These are phyloP conservation scores for Wallacemonas collosoma DNA, from an alignment of 208 protist genomes.

Conservation along the genomic window DNA sequence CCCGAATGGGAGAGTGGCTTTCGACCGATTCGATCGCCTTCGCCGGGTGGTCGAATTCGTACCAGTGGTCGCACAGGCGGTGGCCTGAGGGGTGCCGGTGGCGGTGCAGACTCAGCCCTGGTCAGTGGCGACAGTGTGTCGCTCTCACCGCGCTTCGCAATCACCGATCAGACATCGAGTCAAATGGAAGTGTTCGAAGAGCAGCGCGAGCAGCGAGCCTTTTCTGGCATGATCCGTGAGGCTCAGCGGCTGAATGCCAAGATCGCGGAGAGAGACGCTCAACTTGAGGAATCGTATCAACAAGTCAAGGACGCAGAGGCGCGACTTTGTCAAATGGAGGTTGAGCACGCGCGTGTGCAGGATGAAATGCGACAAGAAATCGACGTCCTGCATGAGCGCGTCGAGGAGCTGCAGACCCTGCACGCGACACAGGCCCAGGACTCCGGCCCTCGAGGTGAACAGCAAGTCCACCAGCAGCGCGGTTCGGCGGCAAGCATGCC, in stretches of 20 bases:
- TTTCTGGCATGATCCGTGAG: constrained; percentile 9
- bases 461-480: background rate
- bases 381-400: constrained; percentile 13
- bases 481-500: background rate
- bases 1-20: background rate
- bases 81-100: background rate
- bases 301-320: constrained; percentile 11
- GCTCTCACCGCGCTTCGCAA: constrained; percentile 1
- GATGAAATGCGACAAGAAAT: constrained; percentile 19
- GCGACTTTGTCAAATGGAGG: constrained; percentile 6
- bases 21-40: too few species aligned
- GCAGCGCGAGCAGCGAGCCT: constrained; percentile 17
- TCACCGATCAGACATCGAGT: constrained; percentile 8
- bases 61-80: background rate
- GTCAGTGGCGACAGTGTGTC: background rate
- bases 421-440: background rate
- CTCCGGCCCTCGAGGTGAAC: background rate
- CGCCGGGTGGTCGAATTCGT: too few species aligned
- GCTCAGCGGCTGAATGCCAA: background rate
- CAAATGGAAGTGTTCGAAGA: constrained; percentile 5
- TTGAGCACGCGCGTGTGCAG: constrained; percentile 17
- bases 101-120: background rate
- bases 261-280: constrained; percentile 17
- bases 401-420: constrained; percentile 14
- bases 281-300: constrained; percentile 15